Percentiles rank a stretch among this genome's conserved stretches.
Evolutionary conservation across 148 eudicot species (phyloP).

Genomic region (Persicaria maculosa): DNA sequence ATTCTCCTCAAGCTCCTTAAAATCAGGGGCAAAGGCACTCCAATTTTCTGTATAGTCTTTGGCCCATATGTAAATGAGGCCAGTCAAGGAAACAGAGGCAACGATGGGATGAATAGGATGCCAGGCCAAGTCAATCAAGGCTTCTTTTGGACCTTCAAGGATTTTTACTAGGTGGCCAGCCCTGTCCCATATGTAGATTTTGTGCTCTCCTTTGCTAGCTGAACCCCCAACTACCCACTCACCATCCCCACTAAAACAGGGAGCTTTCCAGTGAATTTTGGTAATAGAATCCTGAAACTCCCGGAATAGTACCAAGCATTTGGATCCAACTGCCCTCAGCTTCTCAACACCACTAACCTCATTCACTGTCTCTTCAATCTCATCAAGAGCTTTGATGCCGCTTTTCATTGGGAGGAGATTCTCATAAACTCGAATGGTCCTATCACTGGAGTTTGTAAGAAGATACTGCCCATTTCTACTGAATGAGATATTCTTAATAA

Average conservation of each 20-base stretch:
- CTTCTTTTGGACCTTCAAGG: slow-evolving; percentile 95
- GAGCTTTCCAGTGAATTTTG: slow-evolving; percentile 88
- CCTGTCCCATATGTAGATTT: slow-evolving; percentile 91
- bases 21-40: slow-evolving; percentile 99
- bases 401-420: slow-evolving; percentile 63
- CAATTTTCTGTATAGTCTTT: slow-evolving; percentile 94
- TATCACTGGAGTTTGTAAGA: slow-evolving; percentile 90
- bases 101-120: slow-evolving; percentile 89
- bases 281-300: slow-evolving; percentile 96
- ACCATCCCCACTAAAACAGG: slow-evolving; percentile 95
- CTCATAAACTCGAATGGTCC: slow-evolving; percentile 82
- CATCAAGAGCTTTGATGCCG: slow-evolving; percentile 48
- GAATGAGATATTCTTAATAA: slow-evolving; percentile 72
- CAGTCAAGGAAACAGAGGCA: slow-evolving; percentile 82
- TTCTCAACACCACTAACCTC: slow-evolving; percentile 52
- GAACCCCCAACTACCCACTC: slow-evolving; percentile 99
- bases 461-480: slow-evolving; percentile 78
- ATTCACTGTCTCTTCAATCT: slow-evolving; percentile 23
- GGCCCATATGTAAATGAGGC: slow-evolving; percentile 91
- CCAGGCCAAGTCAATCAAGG: slow-evolving; percentile 89
- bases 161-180: slow-evolving; percentile 97
- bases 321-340: slow-evolving; percentile 63
- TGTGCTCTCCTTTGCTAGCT: slow-evolving; percentile 95
- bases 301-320: slow-evolving; percentile 66
- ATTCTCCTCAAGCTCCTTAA: slow-evolving; percentile 95